Conservation (phyloP, 768 basidiomycete species). For the Mycena amicta region DNA sequence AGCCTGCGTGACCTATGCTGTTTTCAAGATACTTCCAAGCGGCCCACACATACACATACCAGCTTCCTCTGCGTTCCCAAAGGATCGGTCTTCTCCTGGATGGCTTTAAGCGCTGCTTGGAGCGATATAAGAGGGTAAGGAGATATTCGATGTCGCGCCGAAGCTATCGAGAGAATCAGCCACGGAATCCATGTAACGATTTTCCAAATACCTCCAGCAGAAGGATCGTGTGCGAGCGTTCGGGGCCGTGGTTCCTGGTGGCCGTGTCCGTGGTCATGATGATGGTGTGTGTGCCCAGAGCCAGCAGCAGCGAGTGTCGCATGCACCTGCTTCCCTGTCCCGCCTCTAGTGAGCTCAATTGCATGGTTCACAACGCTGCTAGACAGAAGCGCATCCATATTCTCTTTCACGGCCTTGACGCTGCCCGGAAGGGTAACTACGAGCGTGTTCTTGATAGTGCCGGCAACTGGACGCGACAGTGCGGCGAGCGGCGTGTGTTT, state of each 20-base stretch:
- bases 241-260: slow-evolving; percentile 55
- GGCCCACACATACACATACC: slow-evolving; percentile 46
- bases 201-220: slow-evolving; percentile 65
- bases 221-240: slow-evolving; percentile 71
- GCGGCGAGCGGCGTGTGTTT: slow-evolving; percentile 79
- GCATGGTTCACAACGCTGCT: slow-evolving; percentile 68
- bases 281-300: slow-evolving; percentile 22
- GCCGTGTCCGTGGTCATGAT: slow-evolving; percentile 33
- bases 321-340: slow-evolving; percentile 63
- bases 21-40: too few relatives aligned
- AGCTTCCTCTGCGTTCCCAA: slow-evolving; percentile 41
- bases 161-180: too few relatives aligned
- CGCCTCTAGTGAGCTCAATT: slow-evolving; percentile 71
- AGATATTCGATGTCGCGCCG: slow-evolving; percentile 72
- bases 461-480: slow-evolving; percentile 81
- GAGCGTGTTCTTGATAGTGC: slow-evolving; percentile 65
- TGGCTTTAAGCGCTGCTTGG: slow-evolving; percentile 59
- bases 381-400: slow-evolving; percentile 61
- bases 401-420: slow-evolving; percentile 83
- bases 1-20: slow-evolving; percentile 59
- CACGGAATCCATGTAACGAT: too few relatives aligned
- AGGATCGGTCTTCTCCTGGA: slow-evolving; percentile 51
- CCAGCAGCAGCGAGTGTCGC: slow-evolving; percentile 42
- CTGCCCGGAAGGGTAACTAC: slow-evolving; percentile 85
- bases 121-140: slow-evolving; percentile 75